Conservation (phyloP, 2,329 filamentous ascomycete genomes). For the Penicillium sp. region DNA sequence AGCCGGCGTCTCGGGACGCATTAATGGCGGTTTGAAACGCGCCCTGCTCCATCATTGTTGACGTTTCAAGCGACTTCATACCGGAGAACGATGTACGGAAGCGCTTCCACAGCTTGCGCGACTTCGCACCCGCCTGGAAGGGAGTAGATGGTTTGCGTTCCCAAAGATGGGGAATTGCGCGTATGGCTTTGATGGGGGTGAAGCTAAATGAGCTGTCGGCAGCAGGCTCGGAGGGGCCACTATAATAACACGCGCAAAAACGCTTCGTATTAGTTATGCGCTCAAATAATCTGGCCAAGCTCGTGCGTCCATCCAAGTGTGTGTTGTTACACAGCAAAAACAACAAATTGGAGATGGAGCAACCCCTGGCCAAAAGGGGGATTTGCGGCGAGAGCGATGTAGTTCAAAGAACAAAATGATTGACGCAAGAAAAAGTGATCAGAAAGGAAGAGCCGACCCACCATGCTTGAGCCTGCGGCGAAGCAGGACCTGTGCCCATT, state of each 20-base stretch:
- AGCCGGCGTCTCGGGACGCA: slow-evolving; percentile 24
- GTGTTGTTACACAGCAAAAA: not conserved
- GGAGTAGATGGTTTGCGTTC: slow-evolving; percentile 47
- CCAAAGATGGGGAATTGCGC: slow-evolving; percentile 42
- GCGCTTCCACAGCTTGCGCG: slow-evolving; percentile 50
- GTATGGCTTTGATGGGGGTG: slow-evolving; percentile 41
- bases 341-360: not conserved
- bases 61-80: slow-evolving; percentile 32
- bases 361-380: slow-evolving; percentile 7
- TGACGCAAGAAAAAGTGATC: not conserved
- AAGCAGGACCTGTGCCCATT: slow-evolving; percentile 20
- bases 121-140: slow-evolving; percentile 38
- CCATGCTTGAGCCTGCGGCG: slow-evolving; percentile 18
- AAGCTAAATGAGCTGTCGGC: slow-evolving; percentile 37
- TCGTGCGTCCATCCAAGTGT: not conserved
- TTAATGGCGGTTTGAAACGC: slow-evolving; percentile 37
- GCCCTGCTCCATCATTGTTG: slow-evolving; percentile 22
- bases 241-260: slow-evolving; percentile 5
- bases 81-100: slow-evolving; percentile 38
- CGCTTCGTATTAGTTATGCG: slow-evolving; percentile 14
- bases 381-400: not conserved
- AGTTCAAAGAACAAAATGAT: not conserved
- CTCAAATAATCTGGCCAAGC: not conserved
- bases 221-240: slow-evolving; percentile 7
- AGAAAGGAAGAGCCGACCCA: slow-evolving; percentile 10